Evolutionary conservation across 192 early-diverging fungal genomes (phyloP).

Genomic region (Gaertneriomyces semiglobifer): DNA sequence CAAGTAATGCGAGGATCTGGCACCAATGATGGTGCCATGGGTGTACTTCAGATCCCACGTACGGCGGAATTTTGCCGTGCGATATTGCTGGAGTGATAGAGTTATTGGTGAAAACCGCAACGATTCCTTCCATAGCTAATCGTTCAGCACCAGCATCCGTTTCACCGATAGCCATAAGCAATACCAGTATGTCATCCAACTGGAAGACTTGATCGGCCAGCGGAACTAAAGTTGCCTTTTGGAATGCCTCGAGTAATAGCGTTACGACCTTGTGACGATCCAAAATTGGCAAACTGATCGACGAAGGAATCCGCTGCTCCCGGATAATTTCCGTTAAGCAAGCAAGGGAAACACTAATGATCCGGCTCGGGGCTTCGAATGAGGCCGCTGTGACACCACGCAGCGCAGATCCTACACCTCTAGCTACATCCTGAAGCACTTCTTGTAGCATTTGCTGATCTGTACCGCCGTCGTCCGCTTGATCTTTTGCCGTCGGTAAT

Average conservation of each 20-base stretch:
- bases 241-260: conserved; percentile 20
- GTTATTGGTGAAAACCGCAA: conserved; percentile 33
- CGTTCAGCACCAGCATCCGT: conserved; percentile 27
- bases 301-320: neutral
- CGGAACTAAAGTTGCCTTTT: conserved; percentile 13
- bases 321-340: conserved; percentile 24
- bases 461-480: neutral
- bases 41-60: conserved; percentile 22
- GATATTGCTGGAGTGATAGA: conserved; percentile 24
- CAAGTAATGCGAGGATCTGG: conserved; percentile 33
- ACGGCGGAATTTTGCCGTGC: conserved; percentile 22
- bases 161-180: conserved; percentile 35
- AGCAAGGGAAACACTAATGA: neutral
- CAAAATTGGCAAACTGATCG: conserved; percentile 18
- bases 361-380: neutral
- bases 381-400: neutral
- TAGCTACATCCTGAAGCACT: conserved; percentile 13
- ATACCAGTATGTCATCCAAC: conserved; percentile 14
- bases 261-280: conserved; percentile 22
- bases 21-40: conserved; percentile 48
- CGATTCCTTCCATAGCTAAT: conserved; percentile 14
- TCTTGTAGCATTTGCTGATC: conserved; percentile 11
- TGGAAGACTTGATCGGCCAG: neutral
- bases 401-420: conserved; percentile 13
- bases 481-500: neutral